Percentiles rank a stretch among this genome's conserved stretches.
Evolutionary conservation across 2,329 filamentous ascomycete genomes (phyloP).

Genomic region (Zymoseptoria ardabiliae): DNA sequence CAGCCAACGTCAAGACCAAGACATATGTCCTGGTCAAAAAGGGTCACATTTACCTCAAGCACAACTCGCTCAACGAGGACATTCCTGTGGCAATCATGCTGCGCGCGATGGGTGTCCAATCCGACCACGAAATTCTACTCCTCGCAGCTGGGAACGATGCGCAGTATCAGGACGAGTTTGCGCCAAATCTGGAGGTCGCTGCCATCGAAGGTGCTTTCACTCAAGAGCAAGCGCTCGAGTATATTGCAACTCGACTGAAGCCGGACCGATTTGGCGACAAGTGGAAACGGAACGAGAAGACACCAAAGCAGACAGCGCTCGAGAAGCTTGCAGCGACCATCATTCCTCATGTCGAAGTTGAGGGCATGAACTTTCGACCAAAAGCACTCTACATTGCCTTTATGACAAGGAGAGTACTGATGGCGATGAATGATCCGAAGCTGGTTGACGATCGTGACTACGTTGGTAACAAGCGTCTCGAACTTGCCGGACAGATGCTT

Average conservation of each 20-base stretch:
- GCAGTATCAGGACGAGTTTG: slow-evolving; percentile 87
- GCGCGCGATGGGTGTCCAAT: slow-evolving; percentile 87
- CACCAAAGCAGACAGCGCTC: slow-evolving; percentile 82
- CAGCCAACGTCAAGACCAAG: slow-evolving; percentile 95
- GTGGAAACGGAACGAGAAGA: slow-evolving; percentile 57
- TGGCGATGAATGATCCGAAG: slow-evolving; percentile 83
- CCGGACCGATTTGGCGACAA: slow-evolving; percentile 57
- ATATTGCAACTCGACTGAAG: slow-evolving; percentile 78
- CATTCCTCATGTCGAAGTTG: slow-evolving; percentile 87
- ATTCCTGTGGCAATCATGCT: slow-evolving; percentile 92
- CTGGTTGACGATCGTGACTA: slow-evolving; percentile 96
- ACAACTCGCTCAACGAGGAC: slow-evolving; percentile 88
- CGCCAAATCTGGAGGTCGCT: slow-evolving; percentile 90
- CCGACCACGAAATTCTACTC: slow-evolving; percentile 89
- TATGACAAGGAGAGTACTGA: slow-evolving; percentile 93
- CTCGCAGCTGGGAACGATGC: slow-evolving; percentile 83
- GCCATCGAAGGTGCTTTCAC: slow-evolving; percentile 78
- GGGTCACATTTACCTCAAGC: slow-evolving; percentile 77
- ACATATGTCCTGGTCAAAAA: slow-evolving; percentile 94
- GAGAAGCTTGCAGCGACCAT: slow-evolving; percentile 89
- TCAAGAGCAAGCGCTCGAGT: slow-evolving; percentile 92
- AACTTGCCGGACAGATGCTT: slow-evolving; percentile 88
- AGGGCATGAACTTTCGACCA: slow-evolving; percentile 88
- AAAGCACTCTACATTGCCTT: slow-evolving; percentile 94
- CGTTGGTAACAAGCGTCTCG: slow-evolving; percentile 92